Evolutionary conservation across 1,139 yeast genomes (phyloP).

Genomic region (Geotrichum reessii): DNA sequence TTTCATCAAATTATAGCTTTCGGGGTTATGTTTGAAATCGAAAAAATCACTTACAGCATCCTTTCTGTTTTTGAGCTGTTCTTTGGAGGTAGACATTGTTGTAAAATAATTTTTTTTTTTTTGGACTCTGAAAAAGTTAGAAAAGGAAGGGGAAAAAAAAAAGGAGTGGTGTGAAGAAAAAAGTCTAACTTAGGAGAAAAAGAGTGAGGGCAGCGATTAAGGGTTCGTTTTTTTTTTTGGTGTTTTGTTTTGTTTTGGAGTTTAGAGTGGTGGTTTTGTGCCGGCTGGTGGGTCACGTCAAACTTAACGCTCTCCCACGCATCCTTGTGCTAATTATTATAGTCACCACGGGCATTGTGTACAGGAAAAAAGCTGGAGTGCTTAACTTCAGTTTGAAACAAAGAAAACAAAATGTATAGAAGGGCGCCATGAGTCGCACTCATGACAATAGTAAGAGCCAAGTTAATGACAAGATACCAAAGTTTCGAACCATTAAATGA

Average conservation of each 20-base stretch:
- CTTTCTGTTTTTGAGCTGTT: constrained; percentile 3
- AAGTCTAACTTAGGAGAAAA: background rate
- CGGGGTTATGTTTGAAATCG: background rate
- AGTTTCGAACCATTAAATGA: background rate
- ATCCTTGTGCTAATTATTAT: background rate
- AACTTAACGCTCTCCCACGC: background rate
- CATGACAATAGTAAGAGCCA: background rate
- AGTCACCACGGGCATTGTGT: background rate
- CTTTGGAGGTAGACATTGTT: constrained; percentile 2
- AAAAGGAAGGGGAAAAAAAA: background rate
- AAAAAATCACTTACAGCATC: constrained; percentile 6
- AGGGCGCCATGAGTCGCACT: background rate
- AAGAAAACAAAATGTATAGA: background rate
- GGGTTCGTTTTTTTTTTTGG: background rate
- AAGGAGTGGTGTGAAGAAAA: background rate
- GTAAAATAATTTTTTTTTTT: background rate
- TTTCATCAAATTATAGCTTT: background rate
- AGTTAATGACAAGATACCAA: background rate
- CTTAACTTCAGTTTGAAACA: background rate
- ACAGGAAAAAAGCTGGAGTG: background rate
- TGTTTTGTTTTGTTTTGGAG: background rate
- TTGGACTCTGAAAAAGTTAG: background rate
- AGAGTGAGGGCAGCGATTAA: background rate
- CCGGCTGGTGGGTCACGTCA: background rate
- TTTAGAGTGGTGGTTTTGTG: background rate